Evolutionary conservation across 2,329 filamentous ascomycete genomes (phyloP).

Genomic region (Sclerotinia spermophila): DNA sequence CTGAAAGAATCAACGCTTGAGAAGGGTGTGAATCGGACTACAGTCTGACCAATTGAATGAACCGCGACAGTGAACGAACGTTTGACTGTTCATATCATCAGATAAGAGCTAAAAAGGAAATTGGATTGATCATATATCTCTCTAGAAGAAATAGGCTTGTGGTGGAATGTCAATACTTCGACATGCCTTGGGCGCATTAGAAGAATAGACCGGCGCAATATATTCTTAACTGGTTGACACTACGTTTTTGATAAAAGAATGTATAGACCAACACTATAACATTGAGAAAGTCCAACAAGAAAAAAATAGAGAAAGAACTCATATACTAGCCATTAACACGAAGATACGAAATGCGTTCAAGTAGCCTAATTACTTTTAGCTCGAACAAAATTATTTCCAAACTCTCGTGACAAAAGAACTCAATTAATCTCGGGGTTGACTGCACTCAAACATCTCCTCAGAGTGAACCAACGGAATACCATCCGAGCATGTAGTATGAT

Average conservation of each 20-base stretch:
- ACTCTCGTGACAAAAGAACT: too few relatives aligned
- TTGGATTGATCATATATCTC: background rate
- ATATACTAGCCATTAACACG: background rate
- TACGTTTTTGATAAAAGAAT: background rate
- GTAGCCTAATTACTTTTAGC: background rate
- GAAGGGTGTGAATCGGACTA: too few relatives aligned
- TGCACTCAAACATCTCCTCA: background rate
- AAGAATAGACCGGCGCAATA: background rate
- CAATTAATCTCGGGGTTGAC: background rate
- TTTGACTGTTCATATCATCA: background rate
- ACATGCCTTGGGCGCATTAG: background rate
- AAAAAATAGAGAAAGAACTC: background rate
- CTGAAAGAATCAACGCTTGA: background rate
- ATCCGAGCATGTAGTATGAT: background rate
- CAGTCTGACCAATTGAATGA: too few relatives aligned
- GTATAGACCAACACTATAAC: background rate
- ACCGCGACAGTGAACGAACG: too few relatives aligned
- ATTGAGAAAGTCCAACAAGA: background rate
- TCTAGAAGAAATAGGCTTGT: background rate
- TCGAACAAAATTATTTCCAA: background rate
- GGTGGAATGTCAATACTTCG: background rate
- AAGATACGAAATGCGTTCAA: background rate
- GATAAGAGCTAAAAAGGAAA: background rate
- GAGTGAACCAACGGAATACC: background rate
- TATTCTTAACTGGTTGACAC: background rate